Percentiles rank a stretch among this genome's conserved stretches.
Conservation (phyloP, 1,139 yeast species). For the Saccharomyces hybrid region DNA sequence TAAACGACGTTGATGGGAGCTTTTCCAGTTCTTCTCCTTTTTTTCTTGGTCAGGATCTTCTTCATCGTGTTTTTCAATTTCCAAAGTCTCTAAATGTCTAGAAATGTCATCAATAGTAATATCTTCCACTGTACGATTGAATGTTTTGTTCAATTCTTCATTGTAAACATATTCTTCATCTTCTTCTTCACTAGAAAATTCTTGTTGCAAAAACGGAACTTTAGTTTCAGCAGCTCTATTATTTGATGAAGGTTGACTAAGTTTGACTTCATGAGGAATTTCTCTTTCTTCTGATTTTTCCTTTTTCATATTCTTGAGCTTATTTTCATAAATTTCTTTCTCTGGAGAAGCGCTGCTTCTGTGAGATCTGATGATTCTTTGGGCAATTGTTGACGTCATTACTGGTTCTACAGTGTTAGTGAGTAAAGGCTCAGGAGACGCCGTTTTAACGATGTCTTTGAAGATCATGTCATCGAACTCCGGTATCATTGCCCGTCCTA, state of each 20-base stretch:
- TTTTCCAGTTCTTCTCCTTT: conserved; percentile 2
- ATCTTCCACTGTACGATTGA: conserved; percentile 33
- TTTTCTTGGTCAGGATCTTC: conserved; percentile 8
- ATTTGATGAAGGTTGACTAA: conserved; percentile 2
- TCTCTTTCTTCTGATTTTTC: conserved; percentile 6
- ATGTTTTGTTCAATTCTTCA: conserved; percentile 32
- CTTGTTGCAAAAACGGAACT: conserved; percentile 27
- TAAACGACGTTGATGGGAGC: conserved; percentile 8
- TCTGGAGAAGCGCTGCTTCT: conserved; percentile 3
- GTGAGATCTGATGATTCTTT: conserved; percentile 24
- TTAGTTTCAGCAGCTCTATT: conserved; percentile 9
- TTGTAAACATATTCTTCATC: conserved; percentile 33
- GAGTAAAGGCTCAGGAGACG: not conserved
- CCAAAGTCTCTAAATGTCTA: conserved; percentile 32
- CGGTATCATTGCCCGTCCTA: conserved; percentile 68
- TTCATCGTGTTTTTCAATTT: conserved; percentile 22
- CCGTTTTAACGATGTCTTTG: conserved; percentile 8
- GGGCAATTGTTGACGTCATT: conserved; percentile 12
- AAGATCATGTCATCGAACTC: conserved; percentile 29
- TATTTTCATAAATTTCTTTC: conserved; percentile 3
- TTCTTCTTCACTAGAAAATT: conserved; percentile 28
- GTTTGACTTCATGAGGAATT: conserved; percentile 3
- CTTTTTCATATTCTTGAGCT: not conserved
- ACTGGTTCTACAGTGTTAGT: not conserved
- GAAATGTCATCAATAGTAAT: conserved; percentile 34